Percentiles rank a stretch among this genome's conserved stretches.
These are phyloP conservation scores for Pisolithus orientalis DNA, from an alignment of 768 basidiomycete species.

Conservation along the genomic window DNA sequence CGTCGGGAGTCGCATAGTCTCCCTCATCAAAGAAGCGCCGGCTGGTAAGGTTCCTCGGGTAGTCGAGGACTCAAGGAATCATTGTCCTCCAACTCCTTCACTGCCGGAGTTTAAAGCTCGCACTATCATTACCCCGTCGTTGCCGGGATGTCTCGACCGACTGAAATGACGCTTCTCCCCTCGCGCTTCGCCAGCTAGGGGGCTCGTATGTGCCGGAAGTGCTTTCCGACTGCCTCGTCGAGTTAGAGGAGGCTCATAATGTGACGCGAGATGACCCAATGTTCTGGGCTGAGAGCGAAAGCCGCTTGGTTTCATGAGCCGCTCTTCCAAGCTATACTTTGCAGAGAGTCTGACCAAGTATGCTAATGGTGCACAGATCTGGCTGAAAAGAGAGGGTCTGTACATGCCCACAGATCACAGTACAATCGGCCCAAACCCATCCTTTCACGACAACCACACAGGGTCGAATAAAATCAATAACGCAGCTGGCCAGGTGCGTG, in stretches of 20 bases:
- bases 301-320: conserved; percentile 89
- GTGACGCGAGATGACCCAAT: conserved; percentile 78
- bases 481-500: conserved; percentile 82
- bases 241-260: conserved; percentile 89
- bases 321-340: conserved; percentile 87
- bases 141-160: conserved; percentile 13
- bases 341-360: conserved; percentile 87
- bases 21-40: conserved; percentile 65
- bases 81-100: conserved; percentile 6
- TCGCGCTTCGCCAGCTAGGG: conserved; percentile 87
- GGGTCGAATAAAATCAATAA: conserved; percentile 58
- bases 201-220: conserved; percentile 98
- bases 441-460: conserved; percentile 65
- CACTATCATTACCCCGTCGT: neutral
- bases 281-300: conserved; percentile 20
- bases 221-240: conserved; percentile 87
- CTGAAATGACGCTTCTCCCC: conserved; percentile 51
- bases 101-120: neutral
- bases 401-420: conserved; percentile 28
- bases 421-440: conserved; percentile 1
- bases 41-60: conserved; percentile 40
- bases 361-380: conserved; percentile 34
- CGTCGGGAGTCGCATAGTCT: conserved; percentile 48
- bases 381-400: conserved; percentile 96
- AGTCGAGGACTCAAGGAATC: conserved; percentile 57